A percentile compares a stretch with the other conserved stretches of the same genome.
phyloP scores from a whole-genome alignment of 2,329 filamentous ascomycete species.

The Stemphylium lycopersici region DNA sequence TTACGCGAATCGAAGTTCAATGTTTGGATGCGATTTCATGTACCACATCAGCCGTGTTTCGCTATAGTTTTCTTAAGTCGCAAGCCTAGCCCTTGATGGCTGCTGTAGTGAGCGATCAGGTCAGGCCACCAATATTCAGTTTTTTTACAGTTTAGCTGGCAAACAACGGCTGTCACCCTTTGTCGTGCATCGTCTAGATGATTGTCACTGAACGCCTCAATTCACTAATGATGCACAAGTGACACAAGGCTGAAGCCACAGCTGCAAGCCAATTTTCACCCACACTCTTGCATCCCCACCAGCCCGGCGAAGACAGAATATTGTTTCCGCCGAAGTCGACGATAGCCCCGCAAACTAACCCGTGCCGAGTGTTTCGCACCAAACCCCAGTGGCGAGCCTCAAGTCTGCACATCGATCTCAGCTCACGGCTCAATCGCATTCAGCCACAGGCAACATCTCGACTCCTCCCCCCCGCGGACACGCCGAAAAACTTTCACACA shows the following conservation, averaged over 20 bases:
- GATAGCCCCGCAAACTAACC: too few species aligned
- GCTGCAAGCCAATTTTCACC: background rate
- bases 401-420: too few species aligned
- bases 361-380: too few species aligned
- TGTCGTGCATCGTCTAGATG: background rate
- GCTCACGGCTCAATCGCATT: too few species aligned
- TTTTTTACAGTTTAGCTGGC: background rate
- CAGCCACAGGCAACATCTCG: too few species aligned
- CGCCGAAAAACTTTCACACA: too few species aligned
- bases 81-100: background rate
- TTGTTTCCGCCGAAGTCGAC: too few species aligned
- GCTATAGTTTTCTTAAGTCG: background rate
- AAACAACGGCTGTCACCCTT: background rate
- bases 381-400: too few species aligned
- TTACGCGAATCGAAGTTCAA: background rate
- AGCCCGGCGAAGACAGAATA: too few species aligned
- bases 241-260: background rate
- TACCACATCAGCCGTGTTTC: too few species aligned
- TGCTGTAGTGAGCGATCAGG: background rate
- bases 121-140: background rate
- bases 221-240: background rate
- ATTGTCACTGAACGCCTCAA: background rate
- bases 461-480: too few species aligned
- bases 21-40: background rate
- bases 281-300: too few species aligned